Conservation (phyloP, 2,329 filamentous ascomycete species). For the Cladophialophora psammophila region DNA sequence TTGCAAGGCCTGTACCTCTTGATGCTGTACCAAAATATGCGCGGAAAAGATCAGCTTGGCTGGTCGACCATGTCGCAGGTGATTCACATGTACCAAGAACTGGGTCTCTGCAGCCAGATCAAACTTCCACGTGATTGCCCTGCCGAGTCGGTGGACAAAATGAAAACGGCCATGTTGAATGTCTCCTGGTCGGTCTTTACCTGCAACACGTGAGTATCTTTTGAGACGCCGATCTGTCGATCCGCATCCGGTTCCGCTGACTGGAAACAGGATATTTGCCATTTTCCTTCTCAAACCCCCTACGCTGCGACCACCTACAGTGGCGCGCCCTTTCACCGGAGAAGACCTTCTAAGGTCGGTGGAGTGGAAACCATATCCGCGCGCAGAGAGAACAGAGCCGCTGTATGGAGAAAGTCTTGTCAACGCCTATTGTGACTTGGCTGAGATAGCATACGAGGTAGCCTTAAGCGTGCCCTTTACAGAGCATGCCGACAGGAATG, state of each 20-base stretch:
- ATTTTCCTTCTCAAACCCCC: constrained; percentile 18
- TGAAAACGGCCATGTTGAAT: constrained; percentile 15
- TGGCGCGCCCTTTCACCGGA: constrained; percentile 3
- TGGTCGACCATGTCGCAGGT: constrained; percentile 15
- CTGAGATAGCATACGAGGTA: constrained; percentile 19
- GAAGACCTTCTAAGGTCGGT: constrained; percentile 12
- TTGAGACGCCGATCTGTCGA: not conserved
- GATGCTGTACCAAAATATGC: constrained; percentile 15
- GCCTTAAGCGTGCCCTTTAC: constrained; percentile 14
- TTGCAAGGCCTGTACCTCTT: constrained; percentile 16
- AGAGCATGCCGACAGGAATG: not conserved
- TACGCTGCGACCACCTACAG: constrained; percentile 10
- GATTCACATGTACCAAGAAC: constrained; percentile 16
- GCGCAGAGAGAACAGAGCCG: constrained; percentile 1
- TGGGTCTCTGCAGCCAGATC: constrained; percentile 1
- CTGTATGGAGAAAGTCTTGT: constrained; percentile 9
- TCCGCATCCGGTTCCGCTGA: not conserved
- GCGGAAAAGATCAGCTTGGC: constrained; percentile 18
- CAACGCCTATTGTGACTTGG: constrained; percentile 15
- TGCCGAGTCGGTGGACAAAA: not conserved
- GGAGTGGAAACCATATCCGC: constrained; percentile 15
- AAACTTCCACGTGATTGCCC: constrained; percentile 16
- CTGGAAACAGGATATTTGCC: constrained; percentile 7
- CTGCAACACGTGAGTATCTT: constrained; percentile 14
- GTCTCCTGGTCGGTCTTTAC: constrained; percentile 15